These are phyloP conservation scores for Ceratocystis ficicola DNA, from an alignment of 2,329 filamentous ascomycete genomes.

Conservation along the genomic window DNA sequence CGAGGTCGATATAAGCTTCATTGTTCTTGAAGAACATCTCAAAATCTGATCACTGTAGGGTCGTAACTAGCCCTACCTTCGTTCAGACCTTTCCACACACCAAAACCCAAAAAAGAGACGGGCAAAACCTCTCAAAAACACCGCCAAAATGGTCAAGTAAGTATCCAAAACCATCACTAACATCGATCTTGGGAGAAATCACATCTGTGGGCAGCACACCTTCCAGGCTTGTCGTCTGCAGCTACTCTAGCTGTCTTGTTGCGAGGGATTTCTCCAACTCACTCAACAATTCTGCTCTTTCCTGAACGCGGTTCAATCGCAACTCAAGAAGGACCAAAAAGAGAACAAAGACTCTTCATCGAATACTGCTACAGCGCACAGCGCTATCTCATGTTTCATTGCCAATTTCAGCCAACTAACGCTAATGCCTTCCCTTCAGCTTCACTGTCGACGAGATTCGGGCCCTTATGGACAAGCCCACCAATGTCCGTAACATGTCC, in stretches of 20 bases:
- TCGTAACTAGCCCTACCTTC: constrained; percentile 36
- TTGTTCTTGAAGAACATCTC: constrained; percentile 16
- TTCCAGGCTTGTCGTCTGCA: no score
- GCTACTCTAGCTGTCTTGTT: neutral
- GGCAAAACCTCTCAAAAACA: constrained; percentile 38
- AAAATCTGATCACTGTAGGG: constrained; percentile 24
- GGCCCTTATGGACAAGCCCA: constrained; percentile 64
- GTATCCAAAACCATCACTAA: constrained; percentile 33
- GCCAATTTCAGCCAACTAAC: constrained; percentile 33
- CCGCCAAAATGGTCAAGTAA: constrained; percentile 99
- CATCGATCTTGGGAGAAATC: neutral
- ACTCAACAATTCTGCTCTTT: neutral
- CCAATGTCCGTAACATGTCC: constrained; percentile 87
- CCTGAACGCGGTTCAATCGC: neutral
- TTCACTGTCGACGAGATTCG: constrained; percentile 97
- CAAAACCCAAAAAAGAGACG: constrained; percentile 22
- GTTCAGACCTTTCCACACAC: constrained; percentile 27
- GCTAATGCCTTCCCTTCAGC: constrained; percentile 42
- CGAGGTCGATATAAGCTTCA: constrained; percentile 17
- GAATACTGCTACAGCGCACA: neutral
- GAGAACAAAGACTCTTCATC: constrained; percentile 12
- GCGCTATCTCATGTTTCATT: constrained; percentile 28
- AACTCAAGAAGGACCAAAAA: neutral
- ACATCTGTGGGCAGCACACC: neutral
- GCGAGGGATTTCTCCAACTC: neutral